A percentile compares a stretch with the other conserved stretches of the same genome.
phyloP scores from a whole-genome alignment of 2,329 filamentous ascomycete species.

The Blastomyces parvus region DNA sequence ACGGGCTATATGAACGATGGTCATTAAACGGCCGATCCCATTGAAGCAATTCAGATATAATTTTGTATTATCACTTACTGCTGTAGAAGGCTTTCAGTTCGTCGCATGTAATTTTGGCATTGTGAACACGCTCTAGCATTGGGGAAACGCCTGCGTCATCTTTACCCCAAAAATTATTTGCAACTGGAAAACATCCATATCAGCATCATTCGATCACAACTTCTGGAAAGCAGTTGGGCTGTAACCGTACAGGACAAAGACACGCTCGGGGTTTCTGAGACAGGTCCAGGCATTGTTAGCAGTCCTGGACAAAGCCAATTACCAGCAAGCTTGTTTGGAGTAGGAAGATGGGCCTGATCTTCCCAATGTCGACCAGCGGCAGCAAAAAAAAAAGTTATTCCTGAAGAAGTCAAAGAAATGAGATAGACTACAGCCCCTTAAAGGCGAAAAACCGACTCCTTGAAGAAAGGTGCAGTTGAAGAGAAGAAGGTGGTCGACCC shows the following conservation, averaged over 20 bases:
- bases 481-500: background rate
- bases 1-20: constrained; percentile 49
- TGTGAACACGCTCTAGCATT: constrained; percentile 86
- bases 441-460: background rate
- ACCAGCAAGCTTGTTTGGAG: background rate
- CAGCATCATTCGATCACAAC: background rate
- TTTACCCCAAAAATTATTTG: constrained; percentile 99
- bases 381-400: background rate
- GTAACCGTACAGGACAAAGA: constrained; percentile 53
- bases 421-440: background rate
- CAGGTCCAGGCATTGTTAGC: constrained; percentile 49
- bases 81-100: constrained; percentile 87
- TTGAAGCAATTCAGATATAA: background rate
- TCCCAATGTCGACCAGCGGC: background rate
- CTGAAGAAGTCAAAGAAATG: background rate
- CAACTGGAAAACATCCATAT: constrained; percentile 50
- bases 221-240: background rate
- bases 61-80: constrained; percentile 41
- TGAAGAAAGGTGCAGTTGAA: background rate
- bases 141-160: constrained; percentile 92
- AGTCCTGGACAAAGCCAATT: background rate
- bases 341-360: background rate
- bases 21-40: background rate
- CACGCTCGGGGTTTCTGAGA: constrained; percentile 55
- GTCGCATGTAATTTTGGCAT: constrained; percentile 88